A percentile compares a stretch with the other conserved stretches of the same genome.
Evolutionary conservation across 106 monocot genomes (phyloP).

Genomic region (Phalaenopsis equestris): DNA sequence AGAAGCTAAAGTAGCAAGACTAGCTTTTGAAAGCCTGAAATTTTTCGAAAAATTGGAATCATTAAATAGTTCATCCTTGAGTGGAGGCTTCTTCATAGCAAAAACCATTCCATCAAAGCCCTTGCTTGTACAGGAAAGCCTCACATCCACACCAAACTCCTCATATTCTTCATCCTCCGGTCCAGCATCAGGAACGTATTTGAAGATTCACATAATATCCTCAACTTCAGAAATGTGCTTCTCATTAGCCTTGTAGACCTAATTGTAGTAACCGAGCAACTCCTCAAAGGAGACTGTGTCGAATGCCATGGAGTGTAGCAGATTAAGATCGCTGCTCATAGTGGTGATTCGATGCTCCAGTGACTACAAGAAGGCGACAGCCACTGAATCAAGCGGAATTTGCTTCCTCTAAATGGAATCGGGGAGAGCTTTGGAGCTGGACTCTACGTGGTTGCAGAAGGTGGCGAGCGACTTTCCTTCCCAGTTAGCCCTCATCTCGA

Average conservation of each 20-base stretch:
- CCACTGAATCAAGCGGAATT: slow-evolving; percentile 64
- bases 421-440: slow-evolving; percentile 42
- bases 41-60: too few species aligned
- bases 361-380: slow-evolving; percentile 39
- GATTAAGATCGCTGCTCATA: slow-evolving; percentile 41
- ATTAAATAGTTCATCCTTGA: slow-evolving; percentile 37
- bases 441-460: slow-evolving; percentile 54
- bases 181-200: slow-evolving; percentile 45
- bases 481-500: too few species aligned
- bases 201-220: slow-evolving; percentile 31
- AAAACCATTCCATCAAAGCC: background rate
- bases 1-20: too few species aligned
- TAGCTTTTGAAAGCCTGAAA: too few species aligned
- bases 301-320: slow-evolving; percentile 62
- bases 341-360: slow-evolving; percentile 39
- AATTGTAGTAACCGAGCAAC: slow-evolving; percentile 72
- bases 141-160: slow-evolving; percentile 10
- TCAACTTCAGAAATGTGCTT: slow-evolving; percentile 35
- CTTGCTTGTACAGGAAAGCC: slow-evolving; percentile 11
- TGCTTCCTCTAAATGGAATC: slow-evolving; percentile 48
- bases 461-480: slow-evolving; percentile 22
- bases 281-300: slow-evolving; percentile 87
- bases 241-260: slow-evolving; percentile 47
- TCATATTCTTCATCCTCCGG: slow-evolving; percentile 20
- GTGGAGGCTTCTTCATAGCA: slow-evolving; percentile 1